Base-by-base conservation (phyloP, 768 basidiomycete species). In the Phlebiopsis gigantea region DNA sequence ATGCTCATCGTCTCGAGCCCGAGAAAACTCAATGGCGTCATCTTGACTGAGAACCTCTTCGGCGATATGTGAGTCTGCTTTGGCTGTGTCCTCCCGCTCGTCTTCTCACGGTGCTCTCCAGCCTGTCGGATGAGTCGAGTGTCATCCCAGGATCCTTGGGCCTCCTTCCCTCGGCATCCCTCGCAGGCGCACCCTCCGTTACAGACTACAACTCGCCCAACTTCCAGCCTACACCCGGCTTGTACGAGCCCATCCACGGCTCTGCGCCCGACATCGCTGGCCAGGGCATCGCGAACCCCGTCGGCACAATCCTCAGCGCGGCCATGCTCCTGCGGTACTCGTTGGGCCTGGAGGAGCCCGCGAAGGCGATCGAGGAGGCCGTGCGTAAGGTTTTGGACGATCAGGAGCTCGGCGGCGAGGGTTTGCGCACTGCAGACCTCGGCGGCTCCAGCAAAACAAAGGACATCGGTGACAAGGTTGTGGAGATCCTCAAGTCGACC, bases 161-260 rank as follows among this genome's bases (percentile, higher is more conserved):
- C 50, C 81, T 99, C 21, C 78, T 98, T 14, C 96, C 97, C 14
- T 98, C 97, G 12, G 97, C 97, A 28, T 98, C 95, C 14, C 83
- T 99, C 8, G 91, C 95, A 1, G 94, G 93, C 45, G 90, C 92
- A 22, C 94, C 85, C 61, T 86, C 82, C 4, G 64, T 69, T 8
- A 55, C 62, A 1, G 66, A 77, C 5, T 78, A 73, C 14, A 73
- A 67, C 3, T 67, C 73, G 12, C 73, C 81, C 25, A 76, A 81
- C 59, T 88, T 87, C 70, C 90, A 88, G 68, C 84, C 89, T 5
- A 88, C 89, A 1, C 72, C 82, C 17, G 97, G 97, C 42, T 75
- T 99, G 43, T 99, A 99, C 77, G 97, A 99, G 73, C 97, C 97
- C 49, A 97, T 97, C 62, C 93, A 96, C 66, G 97, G 97, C 53